These are phyloP conservation scores for Rutstroemia sp. DNA, from an alignment of 2,329 filamentous ascomycete species.

Conservation along the genomic window DNA sequence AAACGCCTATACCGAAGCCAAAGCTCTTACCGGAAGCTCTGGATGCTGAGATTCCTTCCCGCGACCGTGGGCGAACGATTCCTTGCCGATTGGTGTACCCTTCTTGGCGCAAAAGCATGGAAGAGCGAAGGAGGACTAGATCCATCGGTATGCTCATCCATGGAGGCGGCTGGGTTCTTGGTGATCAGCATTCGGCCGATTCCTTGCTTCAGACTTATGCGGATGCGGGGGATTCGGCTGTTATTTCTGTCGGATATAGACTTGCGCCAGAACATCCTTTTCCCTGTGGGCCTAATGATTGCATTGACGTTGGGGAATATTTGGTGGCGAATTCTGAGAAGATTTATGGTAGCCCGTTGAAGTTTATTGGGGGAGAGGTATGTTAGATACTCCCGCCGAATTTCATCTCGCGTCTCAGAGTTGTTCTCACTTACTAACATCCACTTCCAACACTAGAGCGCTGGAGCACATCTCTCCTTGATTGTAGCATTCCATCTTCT, in stretches of 20 bases:
- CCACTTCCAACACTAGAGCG: constrained; percentile 31
- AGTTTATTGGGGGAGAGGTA: constrained; percentile 40
- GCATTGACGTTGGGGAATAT: constrained; percentile 48
- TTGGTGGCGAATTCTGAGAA: constrained; percentile 40
- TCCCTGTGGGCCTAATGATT: constrained; percentile 47
- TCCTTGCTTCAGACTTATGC: constrained; percentile 41
- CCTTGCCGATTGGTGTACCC: constrained; percentile 36
- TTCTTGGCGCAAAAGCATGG: constrained; percentile 28
- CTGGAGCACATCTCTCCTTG: constrained; percentile 43
- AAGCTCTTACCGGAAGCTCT: constrained; percentile 38
- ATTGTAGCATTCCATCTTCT: constrained; percentile 42
- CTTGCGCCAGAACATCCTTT: constrained; percentile 53
- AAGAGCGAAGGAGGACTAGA: constrained; percentile 40
- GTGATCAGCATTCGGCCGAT: constrained; percentile 28
- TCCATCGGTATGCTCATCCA: constrained; percentile 50
- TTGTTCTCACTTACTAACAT: background rate
- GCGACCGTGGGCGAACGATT: constrained; percentile 42
- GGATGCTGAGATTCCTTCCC: constrained; percentile 42
- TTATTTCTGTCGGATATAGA: constrained; percentile 51
- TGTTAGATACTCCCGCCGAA: background rate
- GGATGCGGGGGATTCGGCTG: constrained; percentile 39
- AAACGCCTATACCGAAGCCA: constrained; percentile 43
- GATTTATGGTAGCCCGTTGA: constrained; percentile 35
- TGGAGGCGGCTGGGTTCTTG: constrained; percentile 32
- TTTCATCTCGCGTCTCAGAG: too few species aligned